These are phyloP conservation scores for Buxus sempervirens DNA, from an alignment of 164 flowering plant species.

Conservation along the genomic window DNA sequence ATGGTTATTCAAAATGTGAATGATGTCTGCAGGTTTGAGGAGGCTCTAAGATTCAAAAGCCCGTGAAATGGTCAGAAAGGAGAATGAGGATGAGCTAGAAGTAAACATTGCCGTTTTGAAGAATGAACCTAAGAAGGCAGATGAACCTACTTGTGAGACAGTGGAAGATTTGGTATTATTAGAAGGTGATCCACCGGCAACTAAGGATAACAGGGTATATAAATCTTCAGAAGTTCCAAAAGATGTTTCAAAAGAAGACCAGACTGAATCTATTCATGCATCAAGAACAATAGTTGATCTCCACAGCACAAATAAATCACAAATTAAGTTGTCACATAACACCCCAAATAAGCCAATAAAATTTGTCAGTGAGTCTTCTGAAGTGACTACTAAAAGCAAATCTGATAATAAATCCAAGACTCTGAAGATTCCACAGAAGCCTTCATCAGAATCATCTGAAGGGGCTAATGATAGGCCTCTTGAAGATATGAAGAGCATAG, in stretches of 20 bases:
- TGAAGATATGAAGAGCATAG: conserved; percentile 51
- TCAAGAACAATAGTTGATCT: conserved; percentile 30
- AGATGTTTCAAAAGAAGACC: conserved; percentile 21
- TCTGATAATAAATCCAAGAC: conserved; percentile 27
- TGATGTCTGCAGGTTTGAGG: conserved; percentile 55
- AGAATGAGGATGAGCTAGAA: conserved; percentile 31
- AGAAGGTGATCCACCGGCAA: conserved; percentile 48
- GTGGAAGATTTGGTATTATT: conserved; percentile 61
- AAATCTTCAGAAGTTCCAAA: conserved; percentile 30
- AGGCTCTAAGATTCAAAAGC: conserved; percentile 19
- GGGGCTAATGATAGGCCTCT: conserved; percentile 43
- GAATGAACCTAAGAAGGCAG: conserved; percentile 47
- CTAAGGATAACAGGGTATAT: conserved; percentile 52
- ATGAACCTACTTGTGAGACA: conserved; percentile 64
- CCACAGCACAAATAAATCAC: conserved; percentile 27
- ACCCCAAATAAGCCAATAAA: conserved; percentile 39
- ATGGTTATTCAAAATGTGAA: conserved; percentile 47
- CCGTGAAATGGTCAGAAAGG: conserved; percentile 31
- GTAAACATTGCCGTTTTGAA: conserved; percentile 42
- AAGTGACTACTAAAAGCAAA: conserved; percentile 19
- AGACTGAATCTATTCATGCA: conserved; percentile 21
- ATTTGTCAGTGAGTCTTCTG: conserved; percentile 21
- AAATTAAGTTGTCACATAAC: conserved; percentile 20
- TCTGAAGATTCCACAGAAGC: conserved; percentile 34
- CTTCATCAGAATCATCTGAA: conserved; percentile 67